Evolutionary conservation across 1,284 basidiomycete species (phyloP), one percentile per base, ranked within the genome.

Genomic region (Kwoniella shivajii): DNA sequence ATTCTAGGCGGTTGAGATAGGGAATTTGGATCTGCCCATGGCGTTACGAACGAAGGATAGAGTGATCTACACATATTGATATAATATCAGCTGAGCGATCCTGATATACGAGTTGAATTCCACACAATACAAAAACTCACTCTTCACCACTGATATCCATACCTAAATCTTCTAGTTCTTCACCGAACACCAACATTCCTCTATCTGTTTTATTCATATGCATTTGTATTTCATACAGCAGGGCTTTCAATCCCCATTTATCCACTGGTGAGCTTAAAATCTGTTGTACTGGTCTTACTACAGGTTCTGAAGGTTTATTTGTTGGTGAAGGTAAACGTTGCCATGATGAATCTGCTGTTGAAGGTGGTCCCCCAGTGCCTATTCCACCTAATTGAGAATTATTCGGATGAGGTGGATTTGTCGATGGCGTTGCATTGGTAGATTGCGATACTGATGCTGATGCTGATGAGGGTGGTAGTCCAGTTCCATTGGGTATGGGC

Each of bases 41-140:
- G 95, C 54, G 94, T 96, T 72, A 97, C 92, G 79, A 99, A 96
- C 30, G 90, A 88, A 50, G 92, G 88, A 79, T 92, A 94, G 60
- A 98, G 81, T 71, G 90, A 88, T 75, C 90, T 90, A 76, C 55
- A 10, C 29, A 30, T n/a, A 14, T 22, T 6, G 14, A 33, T 5
- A n/a, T n/a, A n/a, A n/a, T n/a, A n/a, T n/a, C n/a, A n/a, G n/a
- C n/a, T n/a, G n/a, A n/a, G n/a, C n/a, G n/a, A n/a, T n/a, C n/a
- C n/a, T n/a, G n/a, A n/a, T n/a, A n/a, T n/a, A n/a, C n/a, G n/a
- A n/a, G n/a, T n/a, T n/a, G n/a, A n/a, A n/a, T n/a, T n/a, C n/a
- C n/a, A n/a, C n/a, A n/a, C n/a, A n/a, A n/a, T n/a, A n/a, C n/a
- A n/a, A n/a, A n/a, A n/a, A n/a, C 86, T 79, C 78, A 92, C 88